phyloP scores from a whole-genome alignment of 23 red algal genomes.

The Agarophyton chilense region DNA sequence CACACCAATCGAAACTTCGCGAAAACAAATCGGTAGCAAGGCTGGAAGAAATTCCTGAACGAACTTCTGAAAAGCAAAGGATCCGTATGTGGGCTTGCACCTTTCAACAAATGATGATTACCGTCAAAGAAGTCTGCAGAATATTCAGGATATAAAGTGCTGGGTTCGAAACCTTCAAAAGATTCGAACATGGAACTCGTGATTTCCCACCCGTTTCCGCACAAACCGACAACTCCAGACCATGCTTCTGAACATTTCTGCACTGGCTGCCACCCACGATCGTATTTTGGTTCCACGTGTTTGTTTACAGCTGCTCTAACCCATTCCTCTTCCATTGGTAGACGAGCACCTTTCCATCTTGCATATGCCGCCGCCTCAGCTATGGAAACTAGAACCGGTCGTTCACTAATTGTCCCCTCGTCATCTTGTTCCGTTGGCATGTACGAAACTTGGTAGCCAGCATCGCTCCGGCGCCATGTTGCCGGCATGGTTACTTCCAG shows the following conservation, averaged over 20 bases:
- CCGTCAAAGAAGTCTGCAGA: slow-evolving; percentile 96
- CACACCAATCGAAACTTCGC: slow-evolving; percentile 93
- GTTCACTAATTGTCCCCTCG: slow-evolving; percentile 5
- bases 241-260: neutral
- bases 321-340: slow-evolving; percentile 86
- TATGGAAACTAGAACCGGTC: slow-evolving; percentile 84
- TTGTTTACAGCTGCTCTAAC: slow-evolving; percentile 39
- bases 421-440: slow-evolving; percentile 13
- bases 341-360: slow-evolving; percentile 60
- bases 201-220: slow-evolving; percentile 97
- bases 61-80: slow-evolving; percentile 44
- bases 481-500: neutral
- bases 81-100: slow-evolving; percentile 82
- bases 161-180: slow-evolving; percentile 73
- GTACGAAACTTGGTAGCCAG: neutral
- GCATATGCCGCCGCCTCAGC: slow-evolving; percentile 93
- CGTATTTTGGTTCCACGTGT: neutral
- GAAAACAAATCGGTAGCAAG: slow-evolving; percentile 91
- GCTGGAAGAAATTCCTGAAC: slow-evolving; percentile 98
- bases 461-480: slow-evolving; percentile 25
- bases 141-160: slow-evolving; percentile 82
- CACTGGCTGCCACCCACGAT: slow-evolving; percentile 7
- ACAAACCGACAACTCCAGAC: slow-evolving; percentile 72
- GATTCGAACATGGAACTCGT: slow-evolving; percentile 62
- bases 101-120: slow-evolving; percentile 87